A percentile compares a stretch with the other conserved stretches of the same genome.
Conservation (phyloP, 2,329 filamentous ascomycete genomes). For the Colletotrichum tropicale region DNA sequence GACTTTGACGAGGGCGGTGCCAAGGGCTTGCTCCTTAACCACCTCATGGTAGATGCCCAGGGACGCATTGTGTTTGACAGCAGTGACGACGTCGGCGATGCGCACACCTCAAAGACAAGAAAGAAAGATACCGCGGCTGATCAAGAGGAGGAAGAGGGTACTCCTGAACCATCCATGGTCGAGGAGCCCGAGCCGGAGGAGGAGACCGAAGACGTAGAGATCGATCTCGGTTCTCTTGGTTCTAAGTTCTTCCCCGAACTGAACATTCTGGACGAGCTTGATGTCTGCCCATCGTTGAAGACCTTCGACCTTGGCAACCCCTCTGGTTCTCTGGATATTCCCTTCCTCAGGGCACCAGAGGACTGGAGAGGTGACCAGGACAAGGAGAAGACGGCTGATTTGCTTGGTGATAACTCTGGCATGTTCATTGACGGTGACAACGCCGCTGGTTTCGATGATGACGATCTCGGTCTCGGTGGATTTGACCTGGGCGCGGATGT, state of each 20-base stretch:
- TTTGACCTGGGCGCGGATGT: conserved; percentile 75
- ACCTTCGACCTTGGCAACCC: conserved; percentile 90
- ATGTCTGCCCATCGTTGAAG: conserved; percentile 94
- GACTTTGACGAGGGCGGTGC: conserved; percentile 98
- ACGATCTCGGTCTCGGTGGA: conserved; percentile 66
- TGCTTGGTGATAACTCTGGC: conserved; percentile 72
- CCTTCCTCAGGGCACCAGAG: conserved; percentile 87
- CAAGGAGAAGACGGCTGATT: conserved; percentile 59
- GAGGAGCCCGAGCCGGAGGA: conserved; percentile 38
- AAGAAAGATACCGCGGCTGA: conserved; percentile 40
- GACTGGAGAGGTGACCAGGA: conserved; percentile 80
- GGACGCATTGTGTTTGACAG: conserved; percentile 98
- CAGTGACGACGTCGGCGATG: conserved; percentile 79
- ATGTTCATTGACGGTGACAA: conserved; percentile 89
- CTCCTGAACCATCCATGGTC: conserved; percentile 30
- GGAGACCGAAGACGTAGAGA: conserved; percentile 62
- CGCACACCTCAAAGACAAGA: conserved; percentile 42
- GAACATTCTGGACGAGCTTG: conserved; percentile 76
- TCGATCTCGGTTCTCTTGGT: conserved; percentile 78
- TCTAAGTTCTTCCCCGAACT: conserved; percentile 87
- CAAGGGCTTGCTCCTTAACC: conserved; percentile 92
- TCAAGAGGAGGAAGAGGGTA: conserved; percentile 41
- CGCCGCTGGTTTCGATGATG: conserved; percentile 77
- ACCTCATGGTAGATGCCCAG: conserved; percentile 91
- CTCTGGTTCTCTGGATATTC: conserved; percentile 84